Conservation (phyloP, 768 basidiomycete species). For the Rhodotorula taiwanensis region DNA sequence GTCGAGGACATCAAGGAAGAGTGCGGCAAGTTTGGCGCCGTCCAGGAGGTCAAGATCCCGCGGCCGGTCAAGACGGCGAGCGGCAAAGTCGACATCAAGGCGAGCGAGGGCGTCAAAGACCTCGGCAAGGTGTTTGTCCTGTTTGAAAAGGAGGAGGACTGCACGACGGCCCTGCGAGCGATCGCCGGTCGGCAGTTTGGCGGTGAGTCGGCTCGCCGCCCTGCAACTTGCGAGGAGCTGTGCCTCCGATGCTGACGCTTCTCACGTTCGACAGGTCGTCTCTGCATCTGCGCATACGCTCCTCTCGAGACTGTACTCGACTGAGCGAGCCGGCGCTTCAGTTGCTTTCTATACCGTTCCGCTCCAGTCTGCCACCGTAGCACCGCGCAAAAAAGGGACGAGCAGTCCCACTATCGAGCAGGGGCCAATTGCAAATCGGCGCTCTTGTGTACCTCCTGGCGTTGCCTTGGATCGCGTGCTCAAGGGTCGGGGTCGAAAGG, state of each 20-base stretch:
- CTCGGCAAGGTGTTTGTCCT: conserved; percentile 95
- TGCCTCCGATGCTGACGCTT: background rate
- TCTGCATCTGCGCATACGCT: conserved; percentile 37
- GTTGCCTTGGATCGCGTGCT: too few relatives aligned
- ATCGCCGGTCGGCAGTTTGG: conserved; percentile 60
- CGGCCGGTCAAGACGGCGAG: conserved; percentile 81
- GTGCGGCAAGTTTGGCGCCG: conserved; percentile 64
- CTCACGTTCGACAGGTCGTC: conserved; percentile 5
- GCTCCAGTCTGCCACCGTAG: too few relatives aligned
- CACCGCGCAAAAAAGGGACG: too few relatives aligned
- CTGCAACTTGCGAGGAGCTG: background rate
- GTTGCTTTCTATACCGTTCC: too few relatives aligned
- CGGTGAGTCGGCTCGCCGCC: conserved; percentile 4
- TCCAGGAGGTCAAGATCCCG: conserved; percentile 81
- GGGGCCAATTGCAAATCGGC: too few relatives aligned
- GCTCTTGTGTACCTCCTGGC: too few relatives aligned
- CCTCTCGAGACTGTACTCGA: conserved; percentile 28
- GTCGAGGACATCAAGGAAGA: conserved; percentile 92
- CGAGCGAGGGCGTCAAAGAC: conserved; percentile 64
- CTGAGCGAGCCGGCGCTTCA: too few relatives aligned
- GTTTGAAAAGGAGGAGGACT: conserved; percentile 59
- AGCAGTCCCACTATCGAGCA: too few relatives aligned
- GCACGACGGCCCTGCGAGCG: conserved; percentile 67
- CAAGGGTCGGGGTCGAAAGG: too few relatives aligned
- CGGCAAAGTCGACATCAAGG: conserved; percentile 55